phyloP scores from a whole-genome alignment of 257 asterid genomes.

The Nicotiana tabacum region DNA sequence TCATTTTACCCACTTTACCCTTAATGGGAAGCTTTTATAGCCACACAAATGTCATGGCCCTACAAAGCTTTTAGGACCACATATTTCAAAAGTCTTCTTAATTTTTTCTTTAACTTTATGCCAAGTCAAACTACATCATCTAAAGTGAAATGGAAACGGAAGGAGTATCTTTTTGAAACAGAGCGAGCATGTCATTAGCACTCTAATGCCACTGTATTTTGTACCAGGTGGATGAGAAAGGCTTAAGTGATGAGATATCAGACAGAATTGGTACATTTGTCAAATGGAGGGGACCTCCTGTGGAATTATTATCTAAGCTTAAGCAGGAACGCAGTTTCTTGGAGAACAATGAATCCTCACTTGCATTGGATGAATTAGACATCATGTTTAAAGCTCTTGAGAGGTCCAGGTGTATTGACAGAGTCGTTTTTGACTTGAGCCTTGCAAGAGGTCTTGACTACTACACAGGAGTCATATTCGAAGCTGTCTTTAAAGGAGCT shows the following conservation, averaged over 20 bases:
- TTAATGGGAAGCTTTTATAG: no score
- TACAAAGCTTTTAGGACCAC: no score
- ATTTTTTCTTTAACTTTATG: no score
- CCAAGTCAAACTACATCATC: no score
- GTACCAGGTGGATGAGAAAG: constrained; percentile 81
- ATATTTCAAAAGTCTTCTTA: no score
- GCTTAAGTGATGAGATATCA: constrained; percentile 68
- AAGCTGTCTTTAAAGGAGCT: constrained; percentile 84
- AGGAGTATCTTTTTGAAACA: background rate
- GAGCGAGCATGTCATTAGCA: background rate
- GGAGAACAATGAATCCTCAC: constrained; percentile 52
- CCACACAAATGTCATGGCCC: no score
- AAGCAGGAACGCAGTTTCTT: constrained; percentile 65
- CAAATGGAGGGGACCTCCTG: constrained; percentile 73
- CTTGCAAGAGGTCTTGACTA: constrained; percentile 99
- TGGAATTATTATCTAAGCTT: constrained; percentile 62
- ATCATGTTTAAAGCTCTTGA: constrained; percentile 67
- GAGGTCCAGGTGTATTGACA: constrained; percentile 59
- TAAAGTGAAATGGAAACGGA: no score
- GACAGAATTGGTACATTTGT: constrained; percentile 79
- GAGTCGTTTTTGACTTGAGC: constrained; percentile 86
- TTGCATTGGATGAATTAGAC: constrained; percentile 80
- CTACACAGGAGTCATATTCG: constrained; percentile 95
- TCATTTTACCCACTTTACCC: no score
- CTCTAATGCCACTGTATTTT: background rate